Evolutionary conservation across 129 eudicot species (phyloP).

Genomic region (Erigeron canadensis): DNA sequence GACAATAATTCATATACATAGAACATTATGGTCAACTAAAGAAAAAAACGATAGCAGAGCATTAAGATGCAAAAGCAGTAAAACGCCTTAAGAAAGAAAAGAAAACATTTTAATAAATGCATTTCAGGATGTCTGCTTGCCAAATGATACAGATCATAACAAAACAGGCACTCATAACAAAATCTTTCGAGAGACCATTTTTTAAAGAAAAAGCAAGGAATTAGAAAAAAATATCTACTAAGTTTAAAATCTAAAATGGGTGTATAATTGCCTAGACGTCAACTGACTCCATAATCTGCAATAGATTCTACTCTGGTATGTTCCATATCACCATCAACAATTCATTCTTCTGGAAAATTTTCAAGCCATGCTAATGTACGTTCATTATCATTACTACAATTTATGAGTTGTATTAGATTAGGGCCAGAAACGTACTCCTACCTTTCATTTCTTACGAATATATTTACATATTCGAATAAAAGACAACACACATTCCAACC

Average conservation of each 20-base stretch:
- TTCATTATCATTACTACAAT: not conserved
- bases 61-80: conserved; percentile 1
- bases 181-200: no score
- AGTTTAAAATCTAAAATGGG: not conserved
- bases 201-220: no score
- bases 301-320: not conserved
- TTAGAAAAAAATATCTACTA: no score
- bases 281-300: not conserved
- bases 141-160: not conserved
- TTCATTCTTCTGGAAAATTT: not conserved
- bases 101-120: not conserved
- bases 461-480: no score
- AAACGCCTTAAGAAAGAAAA: not conserved
- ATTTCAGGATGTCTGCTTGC: conserved; percentile 4
- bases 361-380: not conserved
- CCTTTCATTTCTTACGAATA: no score
- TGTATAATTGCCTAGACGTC: not conserved
- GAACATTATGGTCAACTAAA: not conserved
- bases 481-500: no score
- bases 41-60: no score
- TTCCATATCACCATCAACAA: conserved; percentile 1
- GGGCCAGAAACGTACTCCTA: no score
- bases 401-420: no score
- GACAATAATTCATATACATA: conserved; percentile 19
- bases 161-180: not conserved